Evolutionary conservation across 768 basidiomycete species (phyloP), one percentile per base, ranked within the genome.

Genomic region (Hericium rajendrae): DNA sequence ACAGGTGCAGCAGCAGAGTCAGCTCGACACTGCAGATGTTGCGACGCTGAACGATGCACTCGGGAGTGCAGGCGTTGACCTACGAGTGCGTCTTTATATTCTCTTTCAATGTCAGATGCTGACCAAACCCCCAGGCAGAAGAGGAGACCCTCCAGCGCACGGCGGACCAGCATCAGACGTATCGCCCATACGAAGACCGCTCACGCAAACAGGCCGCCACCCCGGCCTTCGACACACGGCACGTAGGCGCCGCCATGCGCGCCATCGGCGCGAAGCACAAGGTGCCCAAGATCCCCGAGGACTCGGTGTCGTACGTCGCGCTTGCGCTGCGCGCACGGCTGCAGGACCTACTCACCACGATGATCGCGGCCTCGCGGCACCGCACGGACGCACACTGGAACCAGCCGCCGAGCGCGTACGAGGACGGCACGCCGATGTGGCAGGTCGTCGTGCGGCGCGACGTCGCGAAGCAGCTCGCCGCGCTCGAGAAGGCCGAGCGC

Each of bases 11-110:
- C 54, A 54, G 55, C 48, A 51, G 41, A 57, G 53, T 46, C 60
- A 54, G 52, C 57, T 83, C 57, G 86, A 87, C 62, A 83, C 82
- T 2, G 71, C 83, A 3, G 89, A 91, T 64, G 80, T 91, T 38
- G 81, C 88, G 11, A 88, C 86, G 6, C 65, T 93, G 46, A 91
- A 90, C 56, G 90, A 93, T 62, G 91, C 89, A 4, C 72, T 93
- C 1, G 91, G 89, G 4, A 90, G 88, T 65, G 90, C 89, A 6
- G 90, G 91, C 11, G 89, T 93, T 6, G 91, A 93, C 71, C 72
- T 93, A n/a, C 72, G 86, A 67, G 89, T 88, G 61, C 60, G 77
- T 69, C 16, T 37, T 15, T 28, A 55, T 37, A 28, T 40, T 48
- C 41, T 8, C 32, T 12, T 43, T 39, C n/a, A 3, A 10, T 6